A percentile compares a stretch with the other conserved stretches of the same genome.
These are phyloP conservation scores for Dioscorea cayenensis DNA, from an alignment of 116 monocot species.

Conservation along the genomic window DNA sequence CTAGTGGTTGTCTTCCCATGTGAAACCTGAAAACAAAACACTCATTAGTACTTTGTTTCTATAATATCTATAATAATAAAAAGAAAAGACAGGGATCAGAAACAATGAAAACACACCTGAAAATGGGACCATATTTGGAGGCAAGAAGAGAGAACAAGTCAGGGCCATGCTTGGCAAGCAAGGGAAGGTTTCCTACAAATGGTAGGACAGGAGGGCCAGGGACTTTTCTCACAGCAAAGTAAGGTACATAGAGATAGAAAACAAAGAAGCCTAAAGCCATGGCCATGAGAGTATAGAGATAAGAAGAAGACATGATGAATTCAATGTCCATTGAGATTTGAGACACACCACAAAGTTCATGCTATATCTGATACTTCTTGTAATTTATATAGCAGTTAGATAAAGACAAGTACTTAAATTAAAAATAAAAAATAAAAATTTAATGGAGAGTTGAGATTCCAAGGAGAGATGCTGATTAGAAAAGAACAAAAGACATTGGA, in stretches of 20 bases:
- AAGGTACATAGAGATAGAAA: constrained; percentile 54
- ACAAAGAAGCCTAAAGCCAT: too few relatives aligned
- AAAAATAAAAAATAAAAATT: too few relatives aligned
- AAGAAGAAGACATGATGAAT: too few relatives aligned
- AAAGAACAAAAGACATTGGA: constrained; percentile 1
- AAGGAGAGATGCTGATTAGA: background rate
- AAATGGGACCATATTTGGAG: constrained; percentile 80
- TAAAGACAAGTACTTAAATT: too few relatives aligned
- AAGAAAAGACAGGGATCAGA: background rate
- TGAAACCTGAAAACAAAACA: constrained; percentile 30
- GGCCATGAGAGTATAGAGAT: too few relatives aligned
- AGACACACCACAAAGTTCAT: too few relatives aligned
- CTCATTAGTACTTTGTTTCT: background rate
- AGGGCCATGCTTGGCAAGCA: constrained; percentile 74
- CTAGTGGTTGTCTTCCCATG: constrained; percentile 56
- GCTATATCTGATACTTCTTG: too few relatives aligned
- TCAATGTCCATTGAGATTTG: too few relatives aligned
- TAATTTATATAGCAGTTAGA: too few relatives aligned
- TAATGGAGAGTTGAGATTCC: constrained; percentile 1
- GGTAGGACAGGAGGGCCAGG: constrained; percentile 64
- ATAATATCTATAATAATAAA: too few relatives aligned
- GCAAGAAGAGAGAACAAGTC: constrained; percentile 55
- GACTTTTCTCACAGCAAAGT: constrained; percentile 60
- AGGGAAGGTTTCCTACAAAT: constrained; percentile 66
- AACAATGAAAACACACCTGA: constrained; percentile 31